Evolutionary conservation across 2,329 filamentous ascomycete species (phyloP), one percentile per base, ranked within the genome.

Genomic region (Lachnellula cervina): DNA sequence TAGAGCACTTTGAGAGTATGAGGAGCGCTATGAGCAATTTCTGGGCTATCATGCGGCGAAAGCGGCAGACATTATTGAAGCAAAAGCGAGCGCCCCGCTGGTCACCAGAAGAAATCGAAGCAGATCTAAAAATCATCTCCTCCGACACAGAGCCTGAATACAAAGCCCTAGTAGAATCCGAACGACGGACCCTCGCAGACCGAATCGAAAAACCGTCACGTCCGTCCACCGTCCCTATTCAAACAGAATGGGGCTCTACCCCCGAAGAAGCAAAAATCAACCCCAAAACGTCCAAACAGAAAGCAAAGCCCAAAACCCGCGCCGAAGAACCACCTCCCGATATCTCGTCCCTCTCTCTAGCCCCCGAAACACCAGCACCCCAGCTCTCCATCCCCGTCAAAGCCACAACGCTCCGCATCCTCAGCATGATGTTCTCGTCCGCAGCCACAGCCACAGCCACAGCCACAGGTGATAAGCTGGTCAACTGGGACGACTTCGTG

Each of bases 401-500:
- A 42, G 21, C 17, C 7, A 8, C 42, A 7, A 51, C 53, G 3
- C 43, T 51, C 11, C 28, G 42, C 11, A 42, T 55, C 37, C 4
- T 47, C 7, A 51, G 47, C 35, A 51, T 42, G 21, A 55, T 55
- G 48, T 42, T 46, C 25, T 51, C 53, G n/a, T 13, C 35, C 11
- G 2, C 25, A 28, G 17, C 47, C 4, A 45, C 52, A 17, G 47
- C 43, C 46, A 3, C 19, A 6, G 32, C 55, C 8, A n/a, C n/a
- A n/a, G n/a, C n/a, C n/a, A n/a, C n/a, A n/a, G n/a, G n/a, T n/a
- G n/a, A 40, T 1, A 57, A 57, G n/a, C 25, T 54, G 2, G 32
- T 51, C 11, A 51, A 54, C 28, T 54, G 55, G 55, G 55, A 57
- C 23, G 51, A 53, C 43, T 57, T 57, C 13, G 43, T 56, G 4